Percentiles rank a stretch among this genome's conserved stretches.
These are phyloP conservation scores for Neofusicoccum umdonicola DNA, from an alignment of 2,329 filamentous ascomycete genomes.

Conservation along the genomic window DNA sequence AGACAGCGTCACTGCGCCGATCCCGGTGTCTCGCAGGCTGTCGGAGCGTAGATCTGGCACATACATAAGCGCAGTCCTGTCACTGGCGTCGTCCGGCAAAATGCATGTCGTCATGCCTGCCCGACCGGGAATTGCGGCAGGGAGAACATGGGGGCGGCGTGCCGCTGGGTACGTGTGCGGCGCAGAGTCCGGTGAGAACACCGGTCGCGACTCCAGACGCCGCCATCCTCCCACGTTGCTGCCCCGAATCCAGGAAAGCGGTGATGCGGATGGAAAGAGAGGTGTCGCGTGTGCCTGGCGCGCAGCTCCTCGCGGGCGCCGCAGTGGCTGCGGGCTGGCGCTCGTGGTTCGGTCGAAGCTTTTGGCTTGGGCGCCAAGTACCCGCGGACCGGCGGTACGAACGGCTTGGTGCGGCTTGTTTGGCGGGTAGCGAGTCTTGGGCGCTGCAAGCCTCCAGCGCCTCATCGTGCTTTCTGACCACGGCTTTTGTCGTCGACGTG, in stretches of 20 bases:
- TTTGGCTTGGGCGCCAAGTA: slow-evolving; percentile 1
- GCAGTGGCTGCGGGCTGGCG: not conserved
- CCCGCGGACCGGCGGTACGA: not conserved
- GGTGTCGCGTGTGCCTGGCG: not conserved
- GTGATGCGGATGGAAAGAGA: not conserved
- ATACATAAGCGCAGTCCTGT: too few relatives aligned
- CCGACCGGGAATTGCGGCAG: not conserved
- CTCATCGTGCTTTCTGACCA: not conserved
- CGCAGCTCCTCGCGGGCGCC: not conserved
- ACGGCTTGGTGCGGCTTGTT: slow-evolving; percentile 1
- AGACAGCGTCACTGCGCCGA: too few relatives aligned
- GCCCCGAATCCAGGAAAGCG: not conserved
- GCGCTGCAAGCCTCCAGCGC: not conserved
- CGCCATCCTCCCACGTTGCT: not conserved
- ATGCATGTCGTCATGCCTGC: not conserved
- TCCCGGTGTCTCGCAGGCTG: too few relatives aligned
- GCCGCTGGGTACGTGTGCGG: not conserved
- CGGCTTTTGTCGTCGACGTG: not conserved
- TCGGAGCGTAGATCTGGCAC: too few relatives aligned
- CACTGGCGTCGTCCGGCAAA: not conserved
- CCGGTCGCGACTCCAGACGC: not conserved
- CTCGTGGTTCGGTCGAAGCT: not conserved
- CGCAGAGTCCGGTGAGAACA: not conserved
- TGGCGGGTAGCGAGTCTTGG: not conserved
- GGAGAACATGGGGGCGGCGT: not conserved